phyloP scores from a whole-genome alignment of 2,329 filamentous ascomycete species.

The Teratosphaeria pseudoeucalypti region DNA sequence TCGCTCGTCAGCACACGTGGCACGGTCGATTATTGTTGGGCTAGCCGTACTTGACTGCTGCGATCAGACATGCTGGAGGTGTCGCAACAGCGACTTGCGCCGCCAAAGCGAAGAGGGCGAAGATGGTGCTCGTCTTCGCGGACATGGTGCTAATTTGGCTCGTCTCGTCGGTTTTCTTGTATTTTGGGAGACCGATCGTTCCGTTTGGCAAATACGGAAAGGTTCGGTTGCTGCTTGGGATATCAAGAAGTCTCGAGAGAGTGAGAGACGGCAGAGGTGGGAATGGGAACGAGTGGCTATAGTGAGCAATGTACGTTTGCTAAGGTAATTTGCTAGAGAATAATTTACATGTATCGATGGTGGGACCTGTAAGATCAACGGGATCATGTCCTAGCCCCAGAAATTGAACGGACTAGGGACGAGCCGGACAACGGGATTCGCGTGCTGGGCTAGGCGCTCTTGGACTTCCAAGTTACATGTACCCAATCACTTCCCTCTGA shows the following conservation, averaged over 20 bases:
- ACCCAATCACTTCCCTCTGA: too few relatives aligned
- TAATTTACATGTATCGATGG: too few relatives aligned
- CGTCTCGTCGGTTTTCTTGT: not conserved
- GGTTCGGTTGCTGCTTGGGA: not conserved
- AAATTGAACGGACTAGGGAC: too few relatives aligned
- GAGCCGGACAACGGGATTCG: too few relatives aligned
- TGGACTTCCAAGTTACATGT: too few relatives aligned
- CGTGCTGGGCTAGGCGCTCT: too few relatives aligned
- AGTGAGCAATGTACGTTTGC: not conserved
- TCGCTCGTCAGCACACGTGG: not conserved
- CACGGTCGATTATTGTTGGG: not conserved
- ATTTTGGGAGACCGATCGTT: not conserved
- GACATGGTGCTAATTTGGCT: constrained; percentile 29
- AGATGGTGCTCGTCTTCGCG: constrained; percentile 33
- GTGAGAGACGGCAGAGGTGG: not conserved
- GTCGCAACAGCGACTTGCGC: constrained; percentile 33
- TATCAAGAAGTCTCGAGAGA: not conserved
- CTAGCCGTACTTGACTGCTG: constrained; percentile 40
- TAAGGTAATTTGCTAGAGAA: too few relatives aligned
- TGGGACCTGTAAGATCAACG: too few relatives aligned
- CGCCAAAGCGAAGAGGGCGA: constrained; percentile 36
- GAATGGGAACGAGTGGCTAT: not conserved
- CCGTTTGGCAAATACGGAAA: not conserved
- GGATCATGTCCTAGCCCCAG: too few relatives aligned
- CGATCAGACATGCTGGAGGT: constrained; percentile 42